phyloP scores from a whole-genome alignment of 768 basidiomycete species.

The Tulasnella sp. region DNA sequence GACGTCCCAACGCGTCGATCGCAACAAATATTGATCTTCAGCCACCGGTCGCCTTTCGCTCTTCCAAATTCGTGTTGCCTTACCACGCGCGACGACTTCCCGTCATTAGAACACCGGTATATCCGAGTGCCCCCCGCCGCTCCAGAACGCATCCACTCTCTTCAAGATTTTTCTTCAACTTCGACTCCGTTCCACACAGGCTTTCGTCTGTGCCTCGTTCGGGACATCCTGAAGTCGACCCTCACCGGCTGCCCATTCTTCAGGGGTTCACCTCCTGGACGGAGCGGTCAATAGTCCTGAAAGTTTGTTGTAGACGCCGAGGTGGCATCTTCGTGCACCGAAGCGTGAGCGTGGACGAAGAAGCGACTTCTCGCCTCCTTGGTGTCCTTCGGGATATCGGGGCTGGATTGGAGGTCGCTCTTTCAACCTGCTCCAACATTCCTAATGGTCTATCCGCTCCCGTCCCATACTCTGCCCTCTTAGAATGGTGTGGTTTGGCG shows the following conservation, averaged over 20 bases:
- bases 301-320: background rate
- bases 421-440: background rate
- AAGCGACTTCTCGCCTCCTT: background rate
- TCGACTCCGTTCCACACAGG: background rate
- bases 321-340: background rate
- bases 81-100: background rate
- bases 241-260: background rate
- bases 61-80: background rate
- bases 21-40: background rate
- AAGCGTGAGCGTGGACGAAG: background rate
- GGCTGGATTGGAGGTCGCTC: background rate
- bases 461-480: background rate
- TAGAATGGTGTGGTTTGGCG: background rate
- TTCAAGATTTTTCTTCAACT: background rate
- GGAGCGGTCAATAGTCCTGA: background rate
- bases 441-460: background rate
- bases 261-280: background rate
- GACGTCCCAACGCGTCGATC: background rate
- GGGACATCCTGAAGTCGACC: background rate
- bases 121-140: background rate
- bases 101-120: background rate
- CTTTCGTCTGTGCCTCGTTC: conserved; percentile 2
- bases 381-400: background rate
- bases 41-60: background rate
- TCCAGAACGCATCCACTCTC: background rate